Conservation (phyloP, 768 basidiomycete genomes). For the Pulveroboletus sp. region DNA sequence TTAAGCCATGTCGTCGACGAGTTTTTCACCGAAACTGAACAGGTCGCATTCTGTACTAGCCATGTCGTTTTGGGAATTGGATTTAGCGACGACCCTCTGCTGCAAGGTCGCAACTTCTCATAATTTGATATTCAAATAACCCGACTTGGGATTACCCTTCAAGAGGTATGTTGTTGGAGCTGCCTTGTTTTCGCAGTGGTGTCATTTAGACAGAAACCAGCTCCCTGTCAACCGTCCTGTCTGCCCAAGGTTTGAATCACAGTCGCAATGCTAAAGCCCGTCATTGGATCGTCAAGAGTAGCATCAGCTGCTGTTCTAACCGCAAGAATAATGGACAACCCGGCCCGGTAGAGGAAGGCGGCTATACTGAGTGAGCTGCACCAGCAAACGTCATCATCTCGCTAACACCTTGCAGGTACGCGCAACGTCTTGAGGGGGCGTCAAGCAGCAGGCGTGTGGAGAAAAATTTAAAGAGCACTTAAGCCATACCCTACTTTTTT, state of each 20-base stretch:
- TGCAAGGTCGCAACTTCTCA: constrained; percentile 83
- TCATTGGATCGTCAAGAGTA: constrained; percentile 52
- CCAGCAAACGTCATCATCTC: background rate
- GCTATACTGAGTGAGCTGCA: constrained; percentile 48
- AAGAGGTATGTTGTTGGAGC: constrained; percentile 40
- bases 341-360: constrained; percentile 47
- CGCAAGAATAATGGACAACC: constrained; percentile 50
- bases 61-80: constrained; percentile 59
- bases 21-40: constrained; percentile 85
- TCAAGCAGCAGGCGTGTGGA: constrained; percentile 59
- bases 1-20: constrained; percentile 62
- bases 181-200: background rate
- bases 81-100: constrained; percentile 71
- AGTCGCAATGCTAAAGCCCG: constrained; percentile 59
- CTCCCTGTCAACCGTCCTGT: constrained; percentile 80
- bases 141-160: constrained; percentile 77
- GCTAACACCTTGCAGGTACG: constrained; percentile 34
- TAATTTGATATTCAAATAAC: constrained; percentile 85
- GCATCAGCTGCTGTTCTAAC: constrained; percentile 82
- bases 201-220: constrained; percentile 26
- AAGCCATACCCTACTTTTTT: constrained; percentile 70
- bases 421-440: constrained; percentile 51
- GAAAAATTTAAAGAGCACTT: constrained; percentile 76
- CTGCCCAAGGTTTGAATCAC: constrained; percentile 67
- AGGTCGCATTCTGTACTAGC: constrained; percentile 81